Evolutionary conservation across 2,329 filamentous ascomycete genomes (phyloP), one percentile per base, ranked within the genome.

Genomic region (Furcasterigmium furcatum): DNA sequence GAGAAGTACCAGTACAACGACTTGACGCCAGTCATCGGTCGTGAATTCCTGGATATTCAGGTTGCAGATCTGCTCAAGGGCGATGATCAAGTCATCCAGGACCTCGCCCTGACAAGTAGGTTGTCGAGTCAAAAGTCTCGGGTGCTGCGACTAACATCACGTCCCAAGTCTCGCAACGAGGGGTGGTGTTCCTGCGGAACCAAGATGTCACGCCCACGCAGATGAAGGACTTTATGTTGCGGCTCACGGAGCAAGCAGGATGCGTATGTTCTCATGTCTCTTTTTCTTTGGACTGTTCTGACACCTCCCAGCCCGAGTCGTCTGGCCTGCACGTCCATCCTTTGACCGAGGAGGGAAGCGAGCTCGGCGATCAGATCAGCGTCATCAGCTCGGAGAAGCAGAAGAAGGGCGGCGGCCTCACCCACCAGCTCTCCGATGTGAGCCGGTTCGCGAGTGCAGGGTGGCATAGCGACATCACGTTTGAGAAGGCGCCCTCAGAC

Each of bases 311-410:
- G 60, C 76, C 76, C 16, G 54, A 64, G 29, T 70, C 68, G 3
- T 79, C 76, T 2, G 63, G 65, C 3, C 64, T 82, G 20, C 77
- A 81, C 46, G 69, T 79, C 8, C 78, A 81, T 51, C 77, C 78
- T 6, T 54, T 80, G 21, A 73, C 72, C 0, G 73, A 79, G 48
- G 72, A 74, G 50, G 70, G 68, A 18, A 73, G 70, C 46, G 73
- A 80, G 52, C 64, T 76, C 1, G 74, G 74, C 29, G 74, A 79
- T 53, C 70, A 82, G 56, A 74, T 82, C 51, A 75, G 69, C 45
- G 74, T 80, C 44, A 80, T 82, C 58, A 77, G 72, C 45, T 74
- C 72, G 42, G 71, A 76, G 58, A 74, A 76, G 66, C 69, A 77
- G 57, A 73, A 76, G 64, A 77, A 77, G 58, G 71, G 73, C 22